Percentiles rank a stretch among this genome's conserved stretches.
phyloP scores from a whole-genome alignment of 495 filamentous ascomycete genomes.

The Xeromyces bisporus region DNA sequence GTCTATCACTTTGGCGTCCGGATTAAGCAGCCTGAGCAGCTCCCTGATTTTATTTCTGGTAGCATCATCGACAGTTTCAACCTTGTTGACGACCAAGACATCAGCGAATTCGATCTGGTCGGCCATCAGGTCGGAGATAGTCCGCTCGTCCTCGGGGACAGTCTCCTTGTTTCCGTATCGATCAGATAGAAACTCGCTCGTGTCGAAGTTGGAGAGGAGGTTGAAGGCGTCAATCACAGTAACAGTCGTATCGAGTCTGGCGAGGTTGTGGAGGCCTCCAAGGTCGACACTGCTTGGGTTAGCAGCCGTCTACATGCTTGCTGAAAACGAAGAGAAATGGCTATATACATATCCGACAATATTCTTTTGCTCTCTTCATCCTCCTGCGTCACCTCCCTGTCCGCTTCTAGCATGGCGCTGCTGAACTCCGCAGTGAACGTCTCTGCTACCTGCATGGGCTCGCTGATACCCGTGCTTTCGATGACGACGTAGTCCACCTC shows the following conservation, averaged over 20 bases:
- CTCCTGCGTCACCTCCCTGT: slow-evolving; percentile 12
- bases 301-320: slow-evolving; percentile 1
- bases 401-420: slow-evolving; percentile 22
- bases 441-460: slow-evolving; percentile 46
- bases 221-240: slow-evolving; percentile 44
- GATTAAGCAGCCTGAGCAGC: slow-evolving; percentile 32
- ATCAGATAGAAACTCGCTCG: slow-evolving; percentile 37
- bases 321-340: neutral
- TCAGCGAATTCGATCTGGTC: slow-evolving; percentile 49
- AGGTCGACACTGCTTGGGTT: slow-evolving; percentile 20
- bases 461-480: slow-evolving; percentile 43
- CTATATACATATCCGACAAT: slow-evolving; percentile 21
- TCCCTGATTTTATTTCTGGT: slow-evolving; percentile 23
- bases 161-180: slow-evolving; percentile 26
- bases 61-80: slow-evolving; percentile 23
- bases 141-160: slow-evolving; percentile 38
- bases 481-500: slow-evolving; percentile 41
- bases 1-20: slow-evolving; percentile 31
- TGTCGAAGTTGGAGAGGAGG: slow-evolving; percentile 38
- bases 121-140: slow-evolving; percentile 42
- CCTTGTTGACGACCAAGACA: slow-evolving; percentile 41
- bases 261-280: slow-evolving; percentile 35
- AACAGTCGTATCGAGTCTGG: slow-evolving; percentile 40
- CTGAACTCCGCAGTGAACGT: slow-evolving; percentile 39
- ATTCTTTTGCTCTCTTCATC: slow-evolving; percentile 21